Evolutionary conservation across 768 basidiomycete species (phyloP).

Genomic region (Phylloporus arenicola): DNA sequence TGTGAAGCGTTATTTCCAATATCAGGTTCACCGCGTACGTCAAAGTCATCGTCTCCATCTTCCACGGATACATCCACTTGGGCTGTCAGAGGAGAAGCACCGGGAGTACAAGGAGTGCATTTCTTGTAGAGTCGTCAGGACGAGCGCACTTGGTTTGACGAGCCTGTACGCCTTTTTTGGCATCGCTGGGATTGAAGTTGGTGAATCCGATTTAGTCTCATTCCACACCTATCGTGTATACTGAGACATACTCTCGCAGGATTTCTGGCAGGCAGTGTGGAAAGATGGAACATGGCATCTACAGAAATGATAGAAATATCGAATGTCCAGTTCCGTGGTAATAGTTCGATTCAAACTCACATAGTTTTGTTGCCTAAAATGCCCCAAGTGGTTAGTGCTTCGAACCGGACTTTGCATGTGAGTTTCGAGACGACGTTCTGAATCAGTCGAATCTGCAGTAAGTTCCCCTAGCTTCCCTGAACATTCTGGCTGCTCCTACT

Average conservation of each 20-base stretch:
- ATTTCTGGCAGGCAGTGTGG: conserved; percentile 25
- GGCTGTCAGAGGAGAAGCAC: conserved; percentile 1
- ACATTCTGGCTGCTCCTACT: background rate
- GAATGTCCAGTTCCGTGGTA: conserved; percentile 7
- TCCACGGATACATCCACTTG: background rate
- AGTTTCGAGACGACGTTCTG: background rate
- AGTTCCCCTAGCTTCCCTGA: background rate
- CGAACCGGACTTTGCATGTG: background rate
- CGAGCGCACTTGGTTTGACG: conserved; percentile 54
- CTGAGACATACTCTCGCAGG: conserved; percentile 6
- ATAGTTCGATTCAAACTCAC: too few relatives aligned
- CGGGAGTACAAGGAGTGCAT: conserved; percentile 48
- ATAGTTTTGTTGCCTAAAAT: too few relatives aligned
- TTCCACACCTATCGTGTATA: background rate
- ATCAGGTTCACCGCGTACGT: conserved; percentile 17
- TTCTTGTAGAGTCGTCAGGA: conserved; percentile 66
- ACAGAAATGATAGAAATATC: conserved; percentile 19
- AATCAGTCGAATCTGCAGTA: background rate
- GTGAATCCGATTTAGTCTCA: conserved; percentile 32
- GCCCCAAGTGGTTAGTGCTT: background rate
- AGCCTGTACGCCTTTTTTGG: conserved; percentile 63
- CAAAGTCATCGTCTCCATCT: conserved; percentile 1
- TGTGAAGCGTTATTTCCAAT: conserved; percentile 1
- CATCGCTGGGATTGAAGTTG: conserved; percentile 57
- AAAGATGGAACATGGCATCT: conserved; percentile 29